These are phyloP conservation scores for Elsinoe necatrix DNA, from an alignment of 2,329 filamentous ascomycete genomes.

Conservation along the genomic window DNA sequence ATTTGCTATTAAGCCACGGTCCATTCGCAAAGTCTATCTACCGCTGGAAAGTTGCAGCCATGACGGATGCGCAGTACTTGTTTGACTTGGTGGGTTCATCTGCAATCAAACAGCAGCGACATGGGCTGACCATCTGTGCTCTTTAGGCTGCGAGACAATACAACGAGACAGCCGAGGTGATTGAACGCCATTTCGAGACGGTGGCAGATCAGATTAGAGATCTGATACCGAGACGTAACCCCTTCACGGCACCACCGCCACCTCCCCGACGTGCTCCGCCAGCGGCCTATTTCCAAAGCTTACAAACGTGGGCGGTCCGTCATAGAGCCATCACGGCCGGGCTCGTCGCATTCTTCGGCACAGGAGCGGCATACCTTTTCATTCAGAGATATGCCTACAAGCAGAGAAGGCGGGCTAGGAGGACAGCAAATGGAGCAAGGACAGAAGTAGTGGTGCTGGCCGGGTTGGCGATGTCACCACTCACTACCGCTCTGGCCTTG, in stretches of 20 bases:
- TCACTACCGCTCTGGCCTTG: constrained; percentile 72
- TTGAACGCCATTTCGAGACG: constrained; percentile 72
- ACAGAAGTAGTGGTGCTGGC: constrained; percentile 83
- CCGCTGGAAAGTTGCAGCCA: constrained; percentile 14
- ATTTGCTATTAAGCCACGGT: neutral
- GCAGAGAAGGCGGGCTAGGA: constrained; percentile 64
- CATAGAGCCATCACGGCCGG: constrained; percentile 68
- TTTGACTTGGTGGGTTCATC: constrained; percentile 23
- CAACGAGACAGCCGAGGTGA: constrained; percentile 62
- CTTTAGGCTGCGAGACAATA: constrained; percentile 27
- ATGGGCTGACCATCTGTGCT: neutral
- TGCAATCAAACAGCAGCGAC: neutral
- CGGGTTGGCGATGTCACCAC: constrained; percentile 74
- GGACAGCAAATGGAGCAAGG: constrained; percentile 73
- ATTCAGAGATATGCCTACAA: constrained; percentile 53
- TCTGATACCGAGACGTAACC: constrained; percentile 42
- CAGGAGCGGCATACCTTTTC: constrained; percentile 47
- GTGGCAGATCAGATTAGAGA: constrained; percentile 65
- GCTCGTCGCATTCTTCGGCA: constrained; percentile 61
- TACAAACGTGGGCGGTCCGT: constrained; percentile 61
- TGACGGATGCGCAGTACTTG: constrained; percentile 32
- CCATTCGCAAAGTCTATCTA: neutral
- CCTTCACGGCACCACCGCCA: constrained; percentile 47
- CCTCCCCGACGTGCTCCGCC: constrained; percentile 36
- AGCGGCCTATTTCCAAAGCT: constrained; percentile 44